Conservation (phyloP, 495 filamentous ascomycete species). For the Podospora didyma region DNA sequence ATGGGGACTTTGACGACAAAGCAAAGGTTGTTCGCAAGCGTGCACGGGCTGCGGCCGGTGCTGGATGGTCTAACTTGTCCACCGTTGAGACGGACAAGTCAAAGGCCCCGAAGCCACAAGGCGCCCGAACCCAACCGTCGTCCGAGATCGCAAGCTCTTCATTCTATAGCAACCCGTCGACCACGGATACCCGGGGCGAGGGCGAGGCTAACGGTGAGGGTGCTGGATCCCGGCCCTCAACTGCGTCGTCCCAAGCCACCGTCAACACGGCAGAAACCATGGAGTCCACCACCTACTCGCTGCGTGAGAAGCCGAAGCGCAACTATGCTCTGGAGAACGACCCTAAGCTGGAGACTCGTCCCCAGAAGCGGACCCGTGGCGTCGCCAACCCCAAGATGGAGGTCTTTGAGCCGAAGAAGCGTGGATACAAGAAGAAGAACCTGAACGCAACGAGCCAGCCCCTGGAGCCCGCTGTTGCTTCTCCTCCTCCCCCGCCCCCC, state of each 20-base stretch:
- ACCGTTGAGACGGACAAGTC: conserved; percentile 9
- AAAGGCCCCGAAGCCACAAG: conserved; percentile 22
- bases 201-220: too few species aligned
- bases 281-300: conserved; percentile 30
- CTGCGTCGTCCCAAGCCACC: conserved; percentile 25
- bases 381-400: conserved; percentile 20
- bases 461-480: conserved; percentile 10
- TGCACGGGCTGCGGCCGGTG: conserved; percentile 18
- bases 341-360: conserved; percentile 23
- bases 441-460: conserved; percentile 9
- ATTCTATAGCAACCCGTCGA: conserved; percentile 23
- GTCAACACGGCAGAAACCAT: conserved; percentile 25
- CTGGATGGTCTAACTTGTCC: conserved; percentile 1
- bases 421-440: conserved; percentile 14
- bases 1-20: conserved; percentile 13
- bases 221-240: conserved; percentile 33
- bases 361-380: conserved; percentile 17
- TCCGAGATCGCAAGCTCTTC: conserved; percentile 23
- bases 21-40: conserved; percentile 20
- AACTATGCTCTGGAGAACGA: conserved; percentile 36
- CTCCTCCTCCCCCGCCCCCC: too few species aligned
- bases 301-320: conserved; percentile 34
- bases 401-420: conserved; percentile 19
- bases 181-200: conserved; percentile 20
- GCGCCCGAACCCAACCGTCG: not conserved